Percentiles rank a stretch among this genome's conserved stretches.
phyloP scores from a whole-genome alignment of 2,329 filamentous ascomycete species.

The Coniochaeta prunicola region DNA sequence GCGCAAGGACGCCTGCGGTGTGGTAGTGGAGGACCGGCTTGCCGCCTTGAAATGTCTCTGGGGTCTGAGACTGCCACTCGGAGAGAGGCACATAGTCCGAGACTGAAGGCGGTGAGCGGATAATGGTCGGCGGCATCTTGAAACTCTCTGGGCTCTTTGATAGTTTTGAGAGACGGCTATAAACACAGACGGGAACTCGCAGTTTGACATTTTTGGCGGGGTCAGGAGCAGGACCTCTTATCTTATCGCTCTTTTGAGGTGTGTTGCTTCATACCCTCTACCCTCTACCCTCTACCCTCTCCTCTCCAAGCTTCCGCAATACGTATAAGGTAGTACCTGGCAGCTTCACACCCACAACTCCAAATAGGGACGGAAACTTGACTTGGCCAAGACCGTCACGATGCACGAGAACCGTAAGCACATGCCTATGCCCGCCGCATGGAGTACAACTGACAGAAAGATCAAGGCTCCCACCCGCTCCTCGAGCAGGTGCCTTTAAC shows the following conservation, averaged over 20 bases:
- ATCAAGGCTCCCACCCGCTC: constrained; percentile 78
- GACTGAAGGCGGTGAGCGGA: constrained; percentile 47
- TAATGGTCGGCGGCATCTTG: constrained; percentile 43
- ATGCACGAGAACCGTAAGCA: constrained; percentile 31
- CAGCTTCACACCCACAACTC: no score
- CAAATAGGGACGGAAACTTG: no score
- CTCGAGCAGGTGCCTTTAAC: constrained; percentile 89
- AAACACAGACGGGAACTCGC: not conserved
- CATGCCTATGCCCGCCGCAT: no score
- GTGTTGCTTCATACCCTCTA: not conserved
- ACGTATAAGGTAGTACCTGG: no score
- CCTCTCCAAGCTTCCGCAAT: not conserved
- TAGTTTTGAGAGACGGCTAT: constrained; percentile 2
- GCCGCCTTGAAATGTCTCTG: constrained; percentile 61
- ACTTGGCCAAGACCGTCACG: constrained; percentile 5
- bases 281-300: no score
- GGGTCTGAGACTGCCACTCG: constrained; percentile 67
- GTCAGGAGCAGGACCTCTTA: constrained; percentile 2
- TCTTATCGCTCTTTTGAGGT: not conserved
- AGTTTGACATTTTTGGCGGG: not conserved
- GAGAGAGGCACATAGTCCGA: constrained; percentile 57
- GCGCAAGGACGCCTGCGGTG: constrained; percentile 47
- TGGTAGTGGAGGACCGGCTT: constrained; percentile 67
- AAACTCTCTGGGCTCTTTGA: not conserved
- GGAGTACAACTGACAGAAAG: no score